Conservation (phyloP, 345 rosid species). For the Aquilaria sinensis region DNA sequence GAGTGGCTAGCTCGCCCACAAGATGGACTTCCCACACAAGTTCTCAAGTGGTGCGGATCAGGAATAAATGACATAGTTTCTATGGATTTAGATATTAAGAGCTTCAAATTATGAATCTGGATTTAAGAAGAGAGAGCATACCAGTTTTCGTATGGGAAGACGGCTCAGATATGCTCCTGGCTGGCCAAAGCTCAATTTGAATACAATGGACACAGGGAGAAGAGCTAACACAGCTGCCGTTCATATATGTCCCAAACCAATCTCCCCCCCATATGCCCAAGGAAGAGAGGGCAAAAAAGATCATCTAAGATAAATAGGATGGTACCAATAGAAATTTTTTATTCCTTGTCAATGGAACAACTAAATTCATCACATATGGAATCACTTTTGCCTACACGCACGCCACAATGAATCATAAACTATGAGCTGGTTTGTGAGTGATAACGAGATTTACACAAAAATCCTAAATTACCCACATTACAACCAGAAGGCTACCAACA, state of each 20-base stretch:
- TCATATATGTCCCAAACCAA: not conserved
- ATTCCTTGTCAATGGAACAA: conserved; percentile 39
- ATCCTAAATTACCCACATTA: conserved; percentile 28
- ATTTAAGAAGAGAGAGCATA: too few relatives aligned
- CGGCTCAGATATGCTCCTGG: too few relatives aligned
- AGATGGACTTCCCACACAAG: too few relatives aligned
- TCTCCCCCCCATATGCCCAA: conserved; percentile 3
- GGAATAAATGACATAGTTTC: too few relatives aligned
- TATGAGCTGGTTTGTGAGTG: conserved; percentile 19
- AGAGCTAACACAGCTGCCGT: too few relatives aligned
- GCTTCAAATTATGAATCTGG: too few relatives aligned
- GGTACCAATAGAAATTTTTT: conserved; percentile 24
- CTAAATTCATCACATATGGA: conserved; percentile 39
- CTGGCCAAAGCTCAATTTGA: too few relatives aligned
- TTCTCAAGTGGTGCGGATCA: too few relatives aligned
- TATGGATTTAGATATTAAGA: too few relatives aligned
- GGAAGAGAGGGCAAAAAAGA: conserved; percentile 5
- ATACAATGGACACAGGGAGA: too few relatives aligned
- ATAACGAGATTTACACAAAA: conserved; percentile 23
- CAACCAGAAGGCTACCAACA: conserved; percentile 19
- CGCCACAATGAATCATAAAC: conserved; percentile 50
- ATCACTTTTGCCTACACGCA: conserved; percentile 31
- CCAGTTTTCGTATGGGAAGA: too few relatives aligned
- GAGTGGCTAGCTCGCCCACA: too few relatives aligned
- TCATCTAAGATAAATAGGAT: conserved; percentile 6